Conservation (phyloP, 805 yeast species). For the Myxozyma vanderwaltii region DNA sequence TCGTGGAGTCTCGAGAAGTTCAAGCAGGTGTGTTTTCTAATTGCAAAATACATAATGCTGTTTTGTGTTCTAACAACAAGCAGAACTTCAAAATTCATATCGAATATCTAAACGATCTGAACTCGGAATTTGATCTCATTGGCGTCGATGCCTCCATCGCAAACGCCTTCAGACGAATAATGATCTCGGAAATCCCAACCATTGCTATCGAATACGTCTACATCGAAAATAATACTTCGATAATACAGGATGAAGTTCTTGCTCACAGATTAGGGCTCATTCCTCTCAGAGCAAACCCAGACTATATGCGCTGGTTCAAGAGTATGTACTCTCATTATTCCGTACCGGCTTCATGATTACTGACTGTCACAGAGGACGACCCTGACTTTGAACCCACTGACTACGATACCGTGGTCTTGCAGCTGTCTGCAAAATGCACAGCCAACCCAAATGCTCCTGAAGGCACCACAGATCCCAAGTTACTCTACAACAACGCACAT, state of each 20-base stretch:
- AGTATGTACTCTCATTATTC: slow-evolving; percentile 26
- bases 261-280: slow-evolving; percentile 93
- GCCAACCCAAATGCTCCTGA: slow-evolving; percentile 81
- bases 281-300: slow-evolving; percentile 91
- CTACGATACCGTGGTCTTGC: slow-evolving; percentile 83
- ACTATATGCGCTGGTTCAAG: slow-evolving; percentile 81
- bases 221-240: slow-evolving; percentile 91
- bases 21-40: slow-evolving; percentile 47
- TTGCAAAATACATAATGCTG: too few species aligned
- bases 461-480: slow-evolving; percentile 76
- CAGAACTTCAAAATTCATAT: slow-evolving; percentile 61
- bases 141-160: slow-evolving; percentile 90
- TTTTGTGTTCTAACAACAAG: background rate
- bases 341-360: background rate
- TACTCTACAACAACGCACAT: slow-evolving; percentile 77
- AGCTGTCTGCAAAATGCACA: slow-evolving; percentile 80
- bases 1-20: slow-evolving; percentile 86
- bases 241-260: slow-evolving; percentile 94
- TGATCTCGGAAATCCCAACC: slow-evolving; percentile 95
- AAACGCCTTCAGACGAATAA: slow-evolving; percentile 94
- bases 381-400: slow-evolving; percentile 58
- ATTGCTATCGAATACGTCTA: slow-evolving; percentile 93
- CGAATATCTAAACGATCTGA: slow-evolving; percentile 57
- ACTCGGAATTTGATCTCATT: slow-evolving; percentile 82
- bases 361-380: slow-evolving; percentile 40